Conservation (phyloP, 495 filamentous ascomycete genomes). For the Pseudevernia furfuracea region DNA sequence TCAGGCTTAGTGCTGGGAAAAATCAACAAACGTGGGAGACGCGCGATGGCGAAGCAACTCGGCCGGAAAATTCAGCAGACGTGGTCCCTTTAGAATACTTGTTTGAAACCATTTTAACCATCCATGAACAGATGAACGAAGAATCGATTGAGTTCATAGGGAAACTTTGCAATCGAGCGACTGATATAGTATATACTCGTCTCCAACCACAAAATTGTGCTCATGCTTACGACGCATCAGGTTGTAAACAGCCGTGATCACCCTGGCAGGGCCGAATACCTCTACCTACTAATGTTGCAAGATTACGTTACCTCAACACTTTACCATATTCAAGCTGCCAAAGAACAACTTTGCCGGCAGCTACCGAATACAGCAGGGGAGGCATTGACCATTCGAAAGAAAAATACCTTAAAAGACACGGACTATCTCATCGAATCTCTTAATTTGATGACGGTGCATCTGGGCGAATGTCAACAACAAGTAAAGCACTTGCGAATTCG, state of each 20-base stretch:
- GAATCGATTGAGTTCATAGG: not conserved
- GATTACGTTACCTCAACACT: not conserved
- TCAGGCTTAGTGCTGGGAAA: too few species aligned
- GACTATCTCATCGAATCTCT: conserved; percentile 3
- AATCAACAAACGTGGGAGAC: too few species aligned
- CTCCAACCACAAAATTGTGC: not conserved
- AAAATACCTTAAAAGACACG: not conserved
- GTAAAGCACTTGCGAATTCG: not conserved
- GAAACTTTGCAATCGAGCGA: not conserved
- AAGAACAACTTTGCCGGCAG: not conserved
- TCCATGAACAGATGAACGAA: not conserved
- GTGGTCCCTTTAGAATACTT: not conserved
- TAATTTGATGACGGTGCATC: not conserved
- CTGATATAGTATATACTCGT: not conserved
- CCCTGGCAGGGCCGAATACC: not conserved
- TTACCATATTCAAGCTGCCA: not conserved
- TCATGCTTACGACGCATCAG: not conserved
- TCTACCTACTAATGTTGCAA: not conserved
- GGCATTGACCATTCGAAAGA: not conserved
- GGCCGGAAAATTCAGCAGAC: not conserved
- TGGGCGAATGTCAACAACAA: conserved; percentile 1
- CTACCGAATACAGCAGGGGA: not conserved
- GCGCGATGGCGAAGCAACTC: not conserved
- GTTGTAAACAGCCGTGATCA: conserved; percentile 1
- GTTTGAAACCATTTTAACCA: not conserved